Evolutionary conservation across 148 eudicot species (phyloP), one percentile per base, ranked within the genome.

Genomic region (Pouteria glomerata): DNA sequence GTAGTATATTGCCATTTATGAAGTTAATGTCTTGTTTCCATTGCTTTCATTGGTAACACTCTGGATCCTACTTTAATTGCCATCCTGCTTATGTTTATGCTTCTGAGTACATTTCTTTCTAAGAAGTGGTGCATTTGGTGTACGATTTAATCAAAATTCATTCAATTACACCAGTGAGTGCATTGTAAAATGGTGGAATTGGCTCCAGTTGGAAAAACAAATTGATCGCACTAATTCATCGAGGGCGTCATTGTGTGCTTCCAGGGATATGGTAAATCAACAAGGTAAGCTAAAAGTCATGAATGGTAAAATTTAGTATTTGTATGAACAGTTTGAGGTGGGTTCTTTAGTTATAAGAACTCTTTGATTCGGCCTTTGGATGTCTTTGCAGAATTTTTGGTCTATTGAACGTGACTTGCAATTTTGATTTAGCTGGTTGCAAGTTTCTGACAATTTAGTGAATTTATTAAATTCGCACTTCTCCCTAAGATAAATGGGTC

Each of bases 11-110:
- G 74, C 88, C 95, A 33, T 93, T 89, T 79, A 93, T 93, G 98
- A 93, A 93, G 82, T 80, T 93, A 76, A 93, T 93, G 98, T 93
- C 98, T 62, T 93, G 98, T 85, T 93, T 84, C 68, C 98, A 93
- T 75, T 93, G 98, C 87, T 93, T 93, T 76, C 98, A 93, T 77
- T 79, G 98, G 98, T 90, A 74, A 84, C 33, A n/a, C 55, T 19
- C 53, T 13, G 11, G 27, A 51, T 59, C 33, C 3, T 53, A 4
- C 30, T 33, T 52, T 27, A 4, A 39, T 50, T 34, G 4, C 30
- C 4, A 2, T 19, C 57, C 41, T 33, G 30, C 44, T 71, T 70
- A 67, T 42, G 34, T 57, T 26, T 67, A 19, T 67, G 21, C 61
- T 24, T 30, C 6, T 45, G 13, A 58, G n/a, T 57, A 57, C 51